phyloP scores from a whole-genome alignment of 495 filamentous ascomycete genomes.

The Penicillium antarcticum region DNA sequence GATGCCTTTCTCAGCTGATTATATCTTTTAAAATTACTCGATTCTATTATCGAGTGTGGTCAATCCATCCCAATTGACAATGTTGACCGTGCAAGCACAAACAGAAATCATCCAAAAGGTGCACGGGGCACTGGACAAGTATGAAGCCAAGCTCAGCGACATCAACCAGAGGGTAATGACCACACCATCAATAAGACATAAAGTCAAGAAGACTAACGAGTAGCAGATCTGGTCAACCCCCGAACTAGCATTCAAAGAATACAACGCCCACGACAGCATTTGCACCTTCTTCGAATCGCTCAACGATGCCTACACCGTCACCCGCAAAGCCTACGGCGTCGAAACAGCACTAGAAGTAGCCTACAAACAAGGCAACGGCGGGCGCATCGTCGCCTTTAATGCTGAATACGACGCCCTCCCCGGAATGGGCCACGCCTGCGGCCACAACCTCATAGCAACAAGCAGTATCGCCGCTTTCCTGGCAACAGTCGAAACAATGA shows the following conservation, averaged over 20 bases:
- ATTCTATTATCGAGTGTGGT: not conserved
- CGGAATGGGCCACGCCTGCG: conserved; percentile 46
- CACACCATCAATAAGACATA: too few relatives aligned
- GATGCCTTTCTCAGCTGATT: not conserved
- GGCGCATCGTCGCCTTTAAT: conserved; percentile 39
- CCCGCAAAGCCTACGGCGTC: conserved; percentile 45
- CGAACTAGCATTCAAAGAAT: conserved; percentile 52
- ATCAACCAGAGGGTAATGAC: conserved; percentile 44
- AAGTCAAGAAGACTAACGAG: not conserved
- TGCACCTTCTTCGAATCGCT: conserved; percentile 39
- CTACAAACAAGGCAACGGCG: conserved; percentile 37
- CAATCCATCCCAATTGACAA: conserved; percentile 1
- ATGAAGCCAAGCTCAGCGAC: conserved; percentile 29
- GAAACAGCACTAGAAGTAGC: conserved; percentile 54
- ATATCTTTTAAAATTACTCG: not conserved
- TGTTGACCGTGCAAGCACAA: conserved; percentile 16
- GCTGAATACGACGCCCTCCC: conserved; percentile 54
- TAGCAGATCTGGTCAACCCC: conserved; percentile 45
- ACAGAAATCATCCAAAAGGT: conserved; percentile 22
- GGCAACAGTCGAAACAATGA: conserved; percentile 34
- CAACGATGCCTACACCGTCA: conserved; percentile 24
- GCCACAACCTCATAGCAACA: conserved; percentile 46
- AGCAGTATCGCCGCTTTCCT: conserved; percentile 43
- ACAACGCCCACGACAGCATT: conserved; percentile 49
- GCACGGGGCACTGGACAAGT: conserved; percentile 22